A percentile compares a stretch with the other conserved stretches of the same genome.
These are phyloP conservation scores for Dendrocalamus sinicus DNA, from an alignment of 176 grass and related monocot species.

Conservation along the genomic window DNA sequence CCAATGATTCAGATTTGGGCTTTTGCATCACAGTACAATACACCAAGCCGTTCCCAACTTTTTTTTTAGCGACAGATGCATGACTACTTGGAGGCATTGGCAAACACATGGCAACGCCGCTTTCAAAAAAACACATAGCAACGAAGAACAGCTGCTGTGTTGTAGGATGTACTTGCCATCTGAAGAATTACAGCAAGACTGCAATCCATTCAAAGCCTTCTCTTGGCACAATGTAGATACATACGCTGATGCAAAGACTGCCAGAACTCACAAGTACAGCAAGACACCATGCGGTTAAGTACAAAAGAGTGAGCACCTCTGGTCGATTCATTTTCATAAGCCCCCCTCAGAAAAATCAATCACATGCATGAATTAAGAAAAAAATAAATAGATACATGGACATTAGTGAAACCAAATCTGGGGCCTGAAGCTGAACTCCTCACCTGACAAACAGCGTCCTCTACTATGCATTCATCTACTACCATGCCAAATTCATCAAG, in stretches of 20 bases:
- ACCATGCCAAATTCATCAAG: not conserved
- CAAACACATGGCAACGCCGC: no score
- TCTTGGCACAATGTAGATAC: conserved; percentile 37
- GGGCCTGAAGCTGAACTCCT: not conserved
- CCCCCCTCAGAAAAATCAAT: conserved; percentile 5
- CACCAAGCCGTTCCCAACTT: not conserved
- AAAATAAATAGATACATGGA: not conserved
- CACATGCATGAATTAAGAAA: conserved; percentile 18
- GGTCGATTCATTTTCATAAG: not conserved
- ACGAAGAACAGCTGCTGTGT: not conserved
- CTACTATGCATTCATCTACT: conserved; percentile 2
- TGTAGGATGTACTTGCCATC: not conserved
- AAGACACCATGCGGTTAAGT: conserved; percentile 37
- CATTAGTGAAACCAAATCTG: conserved; percentile 23
- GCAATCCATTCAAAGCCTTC: not conserved
- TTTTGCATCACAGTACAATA: not conserved
- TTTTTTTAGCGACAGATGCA: no score
- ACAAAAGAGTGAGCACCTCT: conserved; percentile 33
- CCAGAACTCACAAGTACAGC: not conserved
- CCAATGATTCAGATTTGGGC: not conserved
- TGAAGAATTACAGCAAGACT: not conserved
- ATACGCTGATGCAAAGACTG: not conserved
- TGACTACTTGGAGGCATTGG: no score
- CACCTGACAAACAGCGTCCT: conserved; percentile 20
- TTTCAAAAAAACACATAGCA: no score